Percentiles rank a stretch among this genome's conserved stretches.
phyloP scores from a whole-genome alignment of 371 early-diverging fungal species.

The Sanchytrium tribonematis region DNA sequence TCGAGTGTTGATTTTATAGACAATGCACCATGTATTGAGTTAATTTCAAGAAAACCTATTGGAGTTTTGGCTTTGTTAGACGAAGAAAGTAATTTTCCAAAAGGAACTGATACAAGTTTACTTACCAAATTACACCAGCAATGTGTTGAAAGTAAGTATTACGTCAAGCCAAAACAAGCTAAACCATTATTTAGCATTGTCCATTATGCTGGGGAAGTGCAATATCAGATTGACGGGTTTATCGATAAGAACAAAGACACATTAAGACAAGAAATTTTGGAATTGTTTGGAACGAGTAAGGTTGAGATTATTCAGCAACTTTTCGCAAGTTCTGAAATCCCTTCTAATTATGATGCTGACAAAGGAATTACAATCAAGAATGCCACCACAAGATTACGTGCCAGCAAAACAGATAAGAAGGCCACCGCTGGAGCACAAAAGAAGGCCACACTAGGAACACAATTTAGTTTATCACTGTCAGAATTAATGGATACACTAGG shows the following conservation, averaged over 20 bases:
- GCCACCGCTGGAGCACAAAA: slow-evolving; percentile 6
- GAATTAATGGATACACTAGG: slow-evolving; percentile 3
- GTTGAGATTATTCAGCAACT: slow-evolving; percentile 9
- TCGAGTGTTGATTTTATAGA: slow-evolving; percentile 30
- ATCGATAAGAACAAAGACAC: slow-evolving; percentile 36
- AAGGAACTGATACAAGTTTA: slow-evolving; percentile 25
- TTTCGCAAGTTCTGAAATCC: slow-evolving; percentile 8
- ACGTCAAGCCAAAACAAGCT: slow-evolving; percentile 13
- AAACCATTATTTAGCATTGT: slow-evolving; percentile 20
- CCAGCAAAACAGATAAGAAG: slow-evolving; percentile 8
- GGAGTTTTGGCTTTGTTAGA: slow-evolving; percentile 32
- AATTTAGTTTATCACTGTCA: slow-evolving; percentile 3
- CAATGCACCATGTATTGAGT: slow-evolving; percentile 26
- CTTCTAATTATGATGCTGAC: slow-evolving; percentile 12
- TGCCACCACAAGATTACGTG: slow-evolving; percentile 14
- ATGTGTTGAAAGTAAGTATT: slow-evolving; percentile 13
- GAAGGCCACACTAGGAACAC: slow-evolving; percentile 2
- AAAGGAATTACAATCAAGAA: slow-evolving; percentile 15
- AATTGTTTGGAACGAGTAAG: slow-evolving; percentile 11
- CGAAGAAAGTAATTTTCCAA: slow-evolving; percentile 36
- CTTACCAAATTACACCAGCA: slow-evolving; percentile 13
- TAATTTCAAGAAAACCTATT: slow-evolving; percentile 23
- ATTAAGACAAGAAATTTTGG: slow-evolving; percentile 20
- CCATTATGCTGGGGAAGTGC: slow-evolving; percentile 38
- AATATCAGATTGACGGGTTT: slow-evolving; percentile 26